A percentile compares a stretch with the other conserved stretches of the same genome.
These are phyloP conservation scores for Coniochaeta prunicola DNA, from an alignment of 2,329 filamentous ascomycete genomes.

Conservation along the genomic window DNA sequence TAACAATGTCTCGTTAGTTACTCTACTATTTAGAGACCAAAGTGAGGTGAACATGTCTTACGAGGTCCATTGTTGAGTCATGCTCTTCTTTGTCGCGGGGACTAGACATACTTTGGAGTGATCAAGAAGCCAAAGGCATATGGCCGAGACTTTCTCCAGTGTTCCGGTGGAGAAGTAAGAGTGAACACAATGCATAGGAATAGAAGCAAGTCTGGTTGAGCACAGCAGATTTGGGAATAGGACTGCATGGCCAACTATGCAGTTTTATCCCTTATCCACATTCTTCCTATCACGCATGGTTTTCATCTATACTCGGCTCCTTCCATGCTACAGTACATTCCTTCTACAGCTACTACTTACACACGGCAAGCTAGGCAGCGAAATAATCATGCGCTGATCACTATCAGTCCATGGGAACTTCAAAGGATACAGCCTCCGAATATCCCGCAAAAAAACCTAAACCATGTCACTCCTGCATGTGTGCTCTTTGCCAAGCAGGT, in stretches of 20 bases:
- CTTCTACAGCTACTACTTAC: background rate
- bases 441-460: background rate
- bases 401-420: background rate
- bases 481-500: too few species aligned
- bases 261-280: background rate
- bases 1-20: background rate
- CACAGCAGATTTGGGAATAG: too few species aligned
- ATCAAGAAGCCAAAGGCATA: too few species aligned
- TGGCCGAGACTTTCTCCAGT: too few species aligned
- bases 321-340: background rate
- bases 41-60: too few species aligned
- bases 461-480: background rate
- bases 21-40: background rate
- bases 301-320: background rate
- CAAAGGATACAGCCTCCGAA: background rate
- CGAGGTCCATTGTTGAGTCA: too few species aligned
- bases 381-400: background rate
- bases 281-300: background rate
- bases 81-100: too few species aligned
- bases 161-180: too few species aligned
- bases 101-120: too few species aligned
- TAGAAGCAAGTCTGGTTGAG: too few species aligned
- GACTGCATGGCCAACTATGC: too few species aligned
- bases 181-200: too few species aligned
- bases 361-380: background rate